Base-by-base conservation (phyloP, 2,329 filamentous ascomycete genomes). In the Metarhizium humberi region DNA sequence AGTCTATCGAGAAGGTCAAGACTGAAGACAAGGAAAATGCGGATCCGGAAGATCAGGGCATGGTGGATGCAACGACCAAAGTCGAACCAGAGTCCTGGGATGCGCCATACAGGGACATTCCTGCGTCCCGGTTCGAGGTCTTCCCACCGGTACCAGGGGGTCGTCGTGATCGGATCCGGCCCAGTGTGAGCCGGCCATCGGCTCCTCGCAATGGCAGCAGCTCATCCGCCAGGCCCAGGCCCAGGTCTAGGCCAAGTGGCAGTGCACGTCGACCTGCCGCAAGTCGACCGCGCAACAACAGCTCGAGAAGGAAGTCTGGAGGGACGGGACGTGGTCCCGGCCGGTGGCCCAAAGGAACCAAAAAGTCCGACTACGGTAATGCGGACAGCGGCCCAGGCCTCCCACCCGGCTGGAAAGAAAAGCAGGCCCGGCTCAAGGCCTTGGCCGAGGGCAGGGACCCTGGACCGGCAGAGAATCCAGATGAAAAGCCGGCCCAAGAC, bases 121-220 rank as follows among this genome's bases (percentile, higher is more conserved):
- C 88, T 3, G 75, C 84, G 0, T 83, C 77, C 2, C 81, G 89
- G 38, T 95, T 90, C 67, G 86, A 91, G 62, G 82, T 94, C 45
- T 92, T 88, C 63, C 90, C 90, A 8, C 81, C 86, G 0, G 71
- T 87, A 8, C 73, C 72, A 11, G 71, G 71, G 1, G 71, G 74
- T 52, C 76, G 80, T 25, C 74, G 80, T 16, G 77, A 77, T 48
- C 73, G 78, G 16, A 66, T 73, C 11, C 73, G 78, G 20, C 66
- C 70, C 20, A 71, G 69, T 7, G 70, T 74, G 3, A 66, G 67
- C 43, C 71, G 77, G 20, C 68, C 75, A 16, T 54, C 64, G 7
- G 62, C 60, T 3, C 64, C 73, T 3, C 72, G 74, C 13, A 67
- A 70, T 10, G 59, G 63, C 52, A 65, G 67, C 64, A 68, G 66